phyloP scores from a whole-genome alignment of 257 asterid genomes.

The Scutellaria baicalensis region DNA sequence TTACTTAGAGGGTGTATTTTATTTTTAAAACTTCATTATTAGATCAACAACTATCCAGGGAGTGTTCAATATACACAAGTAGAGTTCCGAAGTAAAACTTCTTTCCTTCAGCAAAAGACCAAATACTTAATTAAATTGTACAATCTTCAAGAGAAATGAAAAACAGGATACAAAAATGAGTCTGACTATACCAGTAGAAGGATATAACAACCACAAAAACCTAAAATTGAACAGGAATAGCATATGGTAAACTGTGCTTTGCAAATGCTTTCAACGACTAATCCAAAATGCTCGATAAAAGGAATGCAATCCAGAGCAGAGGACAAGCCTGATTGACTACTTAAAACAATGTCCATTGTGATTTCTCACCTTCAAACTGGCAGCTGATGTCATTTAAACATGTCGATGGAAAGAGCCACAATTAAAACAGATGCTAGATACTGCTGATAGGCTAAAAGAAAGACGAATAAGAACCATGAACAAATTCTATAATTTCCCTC shows the following conservation, averaged over 20 bases:
- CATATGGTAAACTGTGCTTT: background rate
- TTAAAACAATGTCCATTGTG: background rate
- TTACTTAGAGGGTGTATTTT: too few species aligned
- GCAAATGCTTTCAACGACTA: background rate
- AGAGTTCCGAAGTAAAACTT: background rate
- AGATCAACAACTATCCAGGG: background rate
- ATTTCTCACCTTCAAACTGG: background rate
- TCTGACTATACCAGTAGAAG: background rate
- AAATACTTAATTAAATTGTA: background rate
- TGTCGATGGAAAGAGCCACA: background rate
- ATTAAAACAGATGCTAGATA: background rate
- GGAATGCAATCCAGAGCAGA: background rate
- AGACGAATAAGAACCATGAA: background rate
- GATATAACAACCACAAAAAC: background rate
- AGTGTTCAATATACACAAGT: background rate
- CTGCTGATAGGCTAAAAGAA: background rate
- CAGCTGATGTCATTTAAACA: background rate
- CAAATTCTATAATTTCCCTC: constrained; percentile 20
- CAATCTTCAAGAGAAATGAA: background rate
- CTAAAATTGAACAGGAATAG: background rate
- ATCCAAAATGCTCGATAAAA: background rate
- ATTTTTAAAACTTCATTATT: too few species aligned
- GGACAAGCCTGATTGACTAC: background rate
- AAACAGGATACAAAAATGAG: background rate
- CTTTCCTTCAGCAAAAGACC: background rate